Percentiles rank a stretch among this genome's conserved stretches.
These are phyloP conservation scores for Epichloe hybrida DNA, from an alignment of 2,329 filamentous ascomycete species.

Conservation along the genomic window DNA sequence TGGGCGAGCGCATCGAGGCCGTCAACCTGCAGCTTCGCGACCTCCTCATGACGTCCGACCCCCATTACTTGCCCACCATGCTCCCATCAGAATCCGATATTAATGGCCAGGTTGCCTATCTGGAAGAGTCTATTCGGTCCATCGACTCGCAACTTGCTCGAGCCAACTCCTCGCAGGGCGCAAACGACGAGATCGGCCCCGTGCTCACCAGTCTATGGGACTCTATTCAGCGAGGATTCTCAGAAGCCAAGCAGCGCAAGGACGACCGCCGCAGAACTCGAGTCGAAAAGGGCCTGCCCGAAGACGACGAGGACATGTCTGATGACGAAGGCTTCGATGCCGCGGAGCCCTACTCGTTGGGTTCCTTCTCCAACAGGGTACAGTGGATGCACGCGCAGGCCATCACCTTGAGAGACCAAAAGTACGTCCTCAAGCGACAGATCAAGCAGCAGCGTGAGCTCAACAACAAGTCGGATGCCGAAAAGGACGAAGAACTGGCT, in stretches of 20 bases:
- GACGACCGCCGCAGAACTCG: conserved; percentile 38
- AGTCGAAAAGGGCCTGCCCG: conserved; percentile 39
- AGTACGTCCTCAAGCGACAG: conserved; percentile 76
- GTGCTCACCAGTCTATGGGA: conserved; percentile 44
- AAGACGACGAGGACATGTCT: conserved; percentile 45
- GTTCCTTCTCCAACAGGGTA: conserved; percentile 65
- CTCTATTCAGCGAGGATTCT: conserved; percentile 36
- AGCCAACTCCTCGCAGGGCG: conserved; percentile 16
- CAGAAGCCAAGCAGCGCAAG: conserved; percentile 40
- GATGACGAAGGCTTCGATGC: conserved; percentile 46
- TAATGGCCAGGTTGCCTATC: conserved; percentile 54
- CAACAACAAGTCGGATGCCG: conserved; percentile 71
- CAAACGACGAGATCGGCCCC: conserved; percentile 40
- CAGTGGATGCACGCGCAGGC: conserved; percentile 66
- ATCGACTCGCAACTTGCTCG: conserved; percentile 31
- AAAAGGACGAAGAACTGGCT: conserved; percentile 52
- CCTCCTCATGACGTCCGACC: conserved; percentile 35
- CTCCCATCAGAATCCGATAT: conserved; percentile 41
- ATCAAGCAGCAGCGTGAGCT: conserved; percentile 92
- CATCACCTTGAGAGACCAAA: conserved; percentile 73
- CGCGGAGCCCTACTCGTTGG: conserved; percentile 54
- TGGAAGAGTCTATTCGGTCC: conserved; percentile 45
- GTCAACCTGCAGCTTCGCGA: conserved; percentile 53
- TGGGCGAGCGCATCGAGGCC: conserved; percentile 41
- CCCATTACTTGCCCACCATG: conserved; percentile 43